phyloP scores from a whole-genome alignment of 495 filamentous ascomycete genomes.

The Xanthoparmelia taractica region DNA sequence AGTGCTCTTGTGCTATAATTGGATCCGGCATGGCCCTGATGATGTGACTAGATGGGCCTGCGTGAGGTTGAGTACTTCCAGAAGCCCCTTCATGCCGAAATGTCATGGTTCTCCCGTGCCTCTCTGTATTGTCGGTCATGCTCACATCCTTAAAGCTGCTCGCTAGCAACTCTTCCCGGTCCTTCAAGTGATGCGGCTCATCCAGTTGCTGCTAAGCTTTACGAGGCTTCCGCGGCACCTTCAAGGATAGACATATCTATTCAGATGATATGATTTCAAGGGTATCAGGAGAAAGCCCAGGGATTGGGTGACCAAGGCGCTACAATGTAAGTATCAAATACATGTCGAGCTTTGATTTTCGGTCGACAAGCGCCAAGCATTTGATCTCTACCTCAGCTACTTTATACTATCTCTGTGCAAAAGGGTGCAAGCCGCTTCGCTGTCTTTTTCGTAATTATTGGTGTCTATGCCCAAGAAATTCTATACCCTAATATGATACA shows the following conservation, averaged over 20 bases:
- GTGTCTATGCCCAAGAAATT: background rate
- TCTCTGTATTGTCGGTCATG: slow-evolving; percentile 1
- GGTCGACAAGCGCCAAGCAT: slow-evolving; percentile 2
- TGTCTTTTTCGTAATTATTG: background rate
- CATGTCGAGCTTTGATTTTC: background rate
- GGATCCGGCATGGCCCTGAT: background rate
- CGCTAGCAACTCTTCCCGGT: background rate
- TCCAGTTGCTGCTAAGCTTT: background rate
- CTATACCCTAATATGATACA: slow-evolving; percentile 1
- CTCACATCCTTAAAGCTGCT: background rate
- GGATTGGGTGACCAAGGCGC: background rate
- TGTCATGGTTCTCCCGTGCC: background rate
- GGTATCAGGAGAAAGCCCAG: background rate
- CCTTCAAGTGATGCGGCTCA: background rate
- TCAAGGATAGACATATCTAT: background rate
- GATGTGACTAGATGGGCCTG: background rate
- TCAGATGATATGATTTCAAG: background rate
- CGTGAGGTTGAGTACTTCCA: background rate
- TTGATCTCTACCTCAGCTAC: background rate
- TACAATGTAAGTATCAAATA: background rate
- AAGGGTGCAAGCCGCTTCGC: background rate
- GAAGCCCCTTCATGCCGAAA: background rate
- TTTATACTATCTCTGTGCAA: too few relatives aligned
- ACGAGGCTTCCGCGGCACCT: background rate
- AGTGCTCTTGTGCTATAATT: slow-evolving; percentile 5